Base-by-base conservation (phyloP, 2,329 filamentous ascomycete genomes). In the Penicillium freii region DNA sequence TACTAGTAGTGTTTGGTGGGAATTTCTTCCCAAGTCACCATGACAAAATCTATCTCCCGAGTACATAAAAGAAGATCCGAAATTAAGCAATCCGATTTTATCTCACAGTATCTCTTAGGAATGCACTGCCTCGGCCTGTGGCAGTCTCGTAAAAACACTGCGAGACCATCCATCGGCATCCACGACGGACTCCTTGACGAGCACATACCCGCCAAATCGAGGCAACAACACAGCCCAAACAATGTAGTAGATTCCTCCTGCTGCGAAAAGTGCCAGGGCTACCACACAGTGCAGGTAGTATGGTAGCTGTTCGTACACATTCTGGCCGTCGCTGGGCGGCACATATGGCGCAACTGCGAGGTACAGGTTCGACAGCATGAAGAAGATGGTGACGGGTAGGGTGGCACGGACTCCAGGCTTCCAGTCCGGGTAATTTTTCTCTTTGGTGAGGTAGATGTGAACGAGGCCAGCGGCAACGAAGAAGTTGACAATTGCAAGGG, bases 91-190 rank as follows among this genome's bases (percentile, higher is more conserved):
- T 45, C 17, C n/a, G 13, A n/a, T 17, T 46, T 11, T 29, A 55
- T 29, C n/a, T 33, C 36, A 56, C 9, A 13, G 1, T 34, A 42
- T 51, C 21, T 21, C 27, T 43, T 43, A 48, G 19, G 43, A 50
- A 23, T 55, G 43, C n/a, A 53, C n/a, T 57, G 48, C 48, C 15
- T 48, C 23, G 36, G 57, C 53, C 34, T 67, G 36, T 8, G 82
- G 80, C 59, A 76, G 69, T 56, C 69, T 77, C 2, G 77, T 71
- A 65, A 87, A 86, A 2, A 82, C 77, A 53, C 75, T 83, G 33
- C 82, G 76, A 63, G 85, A 84, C 86, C 86, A 88, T 1, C 86
- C 85, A 68, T 88, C 85, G 42, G 83, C 78, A 59, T 85, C 82
- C 8, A 87, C 71, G 2, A 79, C 69, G 0, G 75, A 78, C 70